Conservation (phyloP, 139 green algal species). For the Astrephomene gubernaculifera region DNA sequence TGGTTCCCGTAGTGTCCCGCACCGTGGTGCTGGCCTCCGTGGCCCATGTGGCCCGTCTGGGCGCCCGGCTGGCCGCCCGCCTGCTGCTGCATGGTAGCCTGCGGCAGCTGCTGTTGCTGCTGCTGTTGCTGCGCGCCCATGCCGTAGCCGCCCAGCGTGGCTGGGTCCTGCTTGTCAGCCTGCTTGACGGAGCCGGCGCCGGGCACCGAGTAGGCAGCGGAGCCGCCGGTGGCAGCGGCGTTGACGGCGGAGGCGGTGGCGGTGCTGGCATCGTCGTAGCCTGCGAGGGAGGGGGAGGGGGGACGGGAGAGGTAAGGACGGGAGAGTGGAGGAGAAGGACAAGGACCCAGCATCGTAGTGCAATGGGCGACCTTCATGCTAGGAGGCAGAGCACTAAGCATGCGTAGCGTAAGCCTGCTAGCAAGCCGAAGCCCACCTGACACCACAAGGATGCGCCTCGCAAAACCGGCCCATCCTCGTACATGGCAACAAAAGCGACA, state of each 20-base stretch:
- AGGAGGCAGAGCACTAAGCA: too few species aligned
- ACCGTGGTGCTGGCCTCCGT: slow-evolving; percentile 18
- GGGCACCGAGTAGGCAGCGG: slow-evolving; percentile 11
- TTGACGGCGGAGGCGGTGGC: slow-evolving; percentile 5
- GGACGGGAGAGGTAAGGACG: too few species aligned
- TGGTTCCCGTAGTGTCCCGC: slow-evolving; percentile 17
- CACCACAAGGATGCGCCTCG: too few species aligned
- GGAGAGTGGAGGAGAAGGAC: too few species aligned
- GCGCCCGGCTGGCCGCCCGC: slow-evolving; percentile 5
- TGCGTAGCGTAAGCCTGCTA: too few species aligned
- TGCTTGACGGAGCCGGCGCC: slow-evolving; percentile 29
- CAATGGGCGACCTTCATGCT: too few species aligned
- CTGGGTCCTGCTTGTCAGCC: slow-evolving; percentile 37
- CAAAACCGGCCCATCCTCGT: too few species aligned
- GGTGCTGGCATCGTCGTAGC: slow-evolving; percentile 25
- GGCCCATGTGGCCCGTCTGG: slow-evolving; percentile 9
- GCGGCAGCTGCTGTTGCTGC: slow-evolving; percentile 24
- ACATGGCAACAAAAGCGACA: too few species aligned
- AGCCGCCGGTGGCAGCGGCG: not conserved
- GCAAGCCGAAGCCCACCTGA: too few species aligned
- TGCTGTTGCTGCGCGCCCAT: slow-evolving; percentile 38
- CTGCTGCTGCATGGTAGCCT: slow-evolving; percentile 34
- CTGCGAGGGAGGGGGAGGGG: too few species aligned
- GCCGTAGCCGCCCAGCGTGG: slow-evolving; percentile 25
- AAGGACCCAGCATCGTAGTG: too few species aligned